Percentiles rank a stretch among this genome's conserved stretches.
phyloP scores from a whole-genome alignment of 164 flowering plant species.

The Macadamia integrifolia region DNA sequence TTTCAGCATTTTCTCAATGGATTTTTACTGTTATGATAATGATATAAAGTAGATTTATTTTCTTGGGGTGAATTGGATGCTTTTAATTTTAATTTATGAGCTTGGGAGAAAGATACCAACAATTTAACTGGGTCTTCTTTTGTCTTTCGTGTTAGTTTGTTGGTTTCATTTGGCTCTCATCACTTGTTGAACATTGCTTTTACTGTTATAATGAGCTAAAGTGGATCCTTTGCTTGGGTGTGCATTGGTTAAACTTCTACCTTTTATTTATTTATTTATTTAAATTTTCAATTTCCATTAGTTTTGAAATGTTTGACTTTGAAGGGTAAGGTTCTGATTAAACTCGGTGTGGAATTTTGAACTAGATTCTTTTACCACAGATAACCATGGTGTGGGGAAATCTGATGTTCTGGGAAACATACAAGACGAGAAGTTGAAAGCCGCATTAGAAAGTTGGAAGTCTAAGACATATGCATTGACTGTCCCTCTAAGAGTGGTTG shows the following conservation, averaged over 20 bases:
- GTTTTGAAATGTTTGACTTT: neutral
- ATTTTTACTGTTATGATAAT: too few species aligned
- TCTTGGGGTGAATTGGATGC: too few species aligned
- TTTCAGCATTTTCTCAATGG: too few species aligned
- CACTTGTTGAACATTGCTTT: too few species aligned
- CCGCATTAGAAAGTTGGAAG: slow-evolving; percentile 65
- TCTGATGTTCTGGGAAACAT: slow-evolving; percentile 11
- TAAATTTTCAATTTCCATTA: neutral
- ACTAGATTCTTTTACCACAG: slow-evolving; percentile 7
- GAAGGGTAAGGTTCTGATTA: neutral
- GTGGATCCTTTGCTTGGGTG: neutral
- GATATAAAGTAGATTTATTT: too few species aligned
- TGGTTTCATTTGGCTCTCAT: too few species aligned
- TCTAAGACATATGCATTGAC: slow-evolving; percentile 70
- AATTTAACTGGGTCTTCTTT: neutral
- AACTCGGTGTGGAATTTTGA: slow-evolving; percentile 4
- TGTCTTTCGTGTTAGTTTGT: too few species aligned
- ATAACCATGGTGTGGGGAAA: slow-evolving; percentile 11
- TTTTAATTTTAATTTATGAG: neutral
- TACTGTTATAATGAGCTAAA: too few species aligned
- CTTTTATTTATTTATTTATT: neutral
- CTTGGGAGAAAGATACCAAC: neutral
- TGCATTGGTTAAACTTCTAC: neutral
- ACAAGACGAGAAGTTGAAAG: slow-evolving; percentile 43
- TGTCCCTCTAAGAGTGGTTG: slow-evolving; percentile 68